Base-by-base conservation (phyloP, 192 early-diverging fungal genomes). In the Podila minutissima region DNA sequence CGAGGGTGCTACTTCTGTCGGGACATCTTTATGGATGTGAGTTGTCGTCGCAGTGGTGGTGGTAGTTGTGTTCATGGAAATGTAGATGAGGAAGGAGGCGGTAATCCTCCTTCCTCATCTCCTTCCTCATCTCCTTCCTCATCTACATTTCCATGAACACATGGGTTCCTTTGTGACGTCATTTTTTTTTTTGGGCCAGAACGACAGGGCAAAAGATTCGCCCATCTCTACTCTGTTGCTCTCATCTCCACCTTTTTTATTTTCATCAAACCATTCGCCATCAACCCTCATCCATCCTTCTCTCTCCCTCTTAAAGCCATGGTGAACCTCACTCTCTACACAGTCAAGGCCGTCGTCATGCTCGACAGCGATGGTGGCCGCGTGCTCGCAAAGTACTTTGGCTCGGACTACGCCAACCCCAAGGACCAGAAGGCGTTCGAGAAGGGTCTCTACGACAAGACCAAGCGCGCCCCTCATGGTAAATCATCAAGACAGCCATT, bases 341-440 rank as follows among this genome's bases (percentile, higher is more conserved):
- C 95, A 32, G 87, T 94, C 64, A 93, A 92, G n/a, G 95, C 95
- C 26, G 90, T 97, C 33, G 88, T 97, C 63, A 86, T 99, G 68
- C 90, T 98, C 67, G 97, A 99, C 86, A 86, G 91, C 71, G 94
- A 96, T 19, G 97, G 97, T 41, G 95, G 95, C 74, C 93, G 97
- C 58, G 87, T 99, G 10, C 84, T 98, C 41, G 90, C 96, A 26
- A 99, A 99, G 79, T 99, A 98, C 89, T 99, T 96, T 86, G 86
- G 84, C 24, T 50, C 75, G 38, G 84, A 87, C 20, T 93, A 90
- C 73, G 75, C 91, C 17, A 88, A 86, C 10, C 19, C 82, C 19
- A 97, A 97, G 82, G 94, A 97, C 68, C 96, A 97, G 83, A 93
- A 91, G 61, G 91, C 89, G 29, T 96, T 99, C 83, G 97, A 99